Evolutionary conservation across 2,329 filamentous ascomycete genomes (phyloP).

Genomic region (Nemania abortiva): DNA sequence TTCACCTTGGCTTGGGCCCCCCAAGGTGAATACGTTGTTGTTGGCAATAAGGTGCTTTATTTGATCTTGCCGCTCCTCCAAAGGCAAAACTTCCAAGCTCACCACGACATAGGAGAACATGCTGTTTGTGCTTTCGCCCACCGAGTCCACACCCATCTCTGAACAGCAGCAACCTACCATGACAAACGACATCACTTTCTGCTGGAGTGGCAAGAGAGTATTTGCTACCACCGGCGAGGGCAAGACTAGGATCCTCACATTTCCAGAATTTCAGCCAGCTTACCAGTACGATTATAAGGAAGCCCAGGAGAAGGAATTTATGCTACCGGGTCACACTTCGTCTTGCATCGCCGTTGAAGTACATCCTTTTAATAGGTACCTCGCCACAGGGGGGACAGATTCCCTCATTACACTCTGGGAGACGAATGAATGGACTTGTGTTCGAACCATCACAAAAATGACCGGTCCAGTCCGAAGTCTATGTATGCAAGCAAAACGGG

Average conservation of each 20-base stretch:
- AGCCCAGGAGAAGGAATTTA: slow-evolving; percentile 64
- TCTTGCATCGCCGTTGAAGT: slow-evolving; percentile 76
- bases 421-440: slow-evolving; percentile 81
- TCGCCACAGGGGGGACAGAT: slow-evolving; percentile 81
- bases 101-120: slow-evolving; percentile 64
- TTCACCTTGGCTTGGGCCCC: slow-evolving; percentile 81
- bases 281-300: slow-evolving; percentile 62
- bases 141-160: slow-evolving; percentile 65
- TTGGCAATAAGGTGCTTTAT: slow-evolving; percentile 74
- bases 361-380: slow-evolving; percentile 76
- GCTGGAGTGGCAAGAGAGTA: slow-evolving; percentile 77
- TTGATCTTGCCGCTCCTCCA: neutral
- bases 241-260: slow-evolving; percentile 76
- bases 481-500: slow-evolving; percentile 58
- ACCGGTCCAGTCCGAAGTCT: slow-evolving; percentile 77
- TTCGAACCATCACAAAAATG: slow-evolving; percentile 76
- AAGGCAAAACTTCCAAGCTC: slow-evolving; percentile 7
- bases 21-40: slow-evolving; percentile 75
- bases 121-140: slow-evolving; percentile 72
- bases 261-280: slow-evolving; percentile 71
- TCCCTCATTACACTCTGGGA: slow-evolving; percentile 83
- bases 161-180: slow-evolving; percentile 72
- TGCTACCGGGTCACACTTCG: slow-evolving; percentile 78
- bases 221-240: slow-evolving; percentile 79
- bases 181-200: slow-evolving; percentile 80